Base-by-base conservation (phyloP, 176 grass and related monocot species). In the Stipa capillata region DNA sequence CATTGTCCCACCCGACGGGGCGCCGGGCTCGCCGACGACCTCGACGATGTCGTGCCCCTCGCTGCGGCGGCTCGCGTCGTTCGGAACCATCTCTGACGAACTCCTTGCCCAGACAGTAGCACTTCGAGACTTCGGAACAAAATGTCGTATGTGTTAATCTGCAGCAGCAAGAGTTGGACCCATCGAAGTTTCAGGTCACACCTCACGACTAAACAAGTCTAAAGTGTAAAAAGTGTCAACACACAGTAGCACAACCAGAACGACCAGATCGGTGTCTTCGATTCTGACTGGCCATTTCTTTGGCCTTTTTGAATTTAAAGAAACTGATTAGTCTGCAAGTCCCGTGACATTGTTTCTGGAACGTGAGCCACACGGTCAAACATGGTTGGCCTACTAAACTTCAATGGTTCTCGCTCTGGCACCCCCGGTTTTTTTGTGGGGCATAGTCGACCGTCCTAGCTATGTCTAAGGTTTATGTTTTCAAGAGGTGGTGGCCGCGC, bases 1-100 rank as follows among this genome's bases (percentile, higher is more conserved):
- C 77, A 29, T 80, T 82, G 71, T 71, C 71, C 32, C n/a, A n/a
- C n/a, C 60, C 51, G 86, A 79, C 51, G 81, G 51, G 12, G 15
- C 9, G 47, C 45, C 47, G 8, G 79, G 45, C 24, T 81, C 77
- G 36, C 63, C 47, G 31, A 20, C 18, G 34, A 69, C 43, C 82
- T 89, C 82, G 42, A 80, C n/a, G 77, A 81, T 82, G 77, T 85
- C 86, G 6, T 65, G 65, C 25, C 7, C 51, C 10, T 56, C n/a
- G 51, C 60, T 15, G 85, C 35, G 29, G 61, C 21, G 28, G n/a
- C 33, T 80, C 51, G 6, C n/a, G 29, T 77, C n/a, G 45, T 81
- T n/a, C 21, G 77, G 77, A 55, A 74, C 29, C 87, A 89, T 89
- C 31, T 24, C 63, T n/a, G n/a, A n/a, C n/a, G n/a, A n/a, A n/a